Base-by-base conservation (phyloP, 1,284 basidiomycete genomes). In the Coriolopsis trogii region DNA sequence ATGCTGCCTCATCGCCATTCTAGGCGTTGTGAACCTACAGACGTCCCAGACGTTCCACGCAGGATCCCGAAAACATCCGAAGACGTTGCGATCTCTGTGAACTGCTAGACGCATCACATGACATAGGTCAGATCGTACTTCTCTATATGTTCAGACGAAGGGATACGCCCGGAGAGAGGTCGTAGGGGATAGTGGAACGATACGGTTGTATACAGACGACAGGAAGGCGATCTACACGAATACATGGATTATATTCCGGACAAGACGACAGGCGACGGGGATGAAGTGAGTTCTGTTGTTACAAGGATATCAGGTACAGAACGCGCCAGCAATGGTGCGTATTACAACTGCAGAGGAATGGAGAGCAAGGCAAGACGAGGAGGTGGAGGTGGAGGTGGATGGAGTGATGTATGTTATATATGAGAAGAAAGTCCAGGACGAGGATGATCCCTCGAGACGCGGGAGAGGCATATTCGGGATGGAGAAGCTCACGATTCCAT, bases 401-500 rank as follows among this genome's bases (percentile, higher is more conserved):
- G n/a, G n/a, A n/a, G n/a, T n/a, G n/a, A n/a, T n/a, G n/a, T n/a
- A n/a, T n/a, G n/a, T n/a, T n/a, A n/a, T n/a, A n/a, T 34, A 34
- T 34, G 33, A 13, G 6, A 18, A 18, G 59, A 47, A 53, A 51
- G 23, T 29, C 10, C 31, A 26, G 39, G 34, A 45, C 49, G 10
- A 29, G 38, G 41, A 40, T 12, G 41, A 50, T 39, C 31, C 38
- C 33, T 13, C 7, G 28, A 34, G 33, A 16, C 13, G 33, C n/a
- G 33, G 13, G n/a, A 34, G 33, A 34, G n/a, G n/a, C 33, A 12
- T 3, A 31, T 33, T 44, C n/a, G 41, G 15, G 31, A 34, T 15
- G 25, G n/a, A 12, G 41, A 38, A 39, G 31, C 26, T 58, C 54
- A 66, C 29, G 57, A 52, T 29, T 61, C 55, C 55, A 56, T 59